phyloP scores from a whole-genome alignment of 2,329 filamentous ascomycete species.

The Talaromyces albobiverticillius region DNA sequence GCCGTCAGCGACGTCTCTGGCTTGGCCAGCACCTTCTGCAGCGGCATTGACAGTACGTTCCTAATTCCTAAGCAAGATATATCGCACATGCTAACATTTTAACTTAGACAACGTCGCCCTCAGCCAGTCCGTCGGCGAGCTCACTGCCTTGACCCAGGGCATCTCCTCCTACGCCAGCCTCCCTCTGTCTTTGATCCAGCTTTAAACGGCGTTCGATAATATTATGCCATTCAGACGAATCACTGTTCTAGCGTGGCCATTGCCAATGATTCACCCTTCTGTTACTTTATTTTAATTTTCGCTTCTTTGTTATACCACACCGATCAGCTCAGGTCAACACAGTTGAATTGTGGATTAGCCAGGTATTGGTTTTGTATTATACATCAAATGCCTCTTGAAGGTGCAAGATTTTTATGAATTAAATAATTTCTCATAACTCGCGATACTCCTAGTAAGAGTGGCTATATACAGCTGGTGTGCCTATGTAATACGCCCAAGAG shows the following conservation, averaged over 20 bases:
- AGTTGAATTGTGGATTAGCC: not conserved
- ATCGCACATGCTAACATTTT: not conserved
- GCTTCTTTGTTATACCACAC: too few species aligned
- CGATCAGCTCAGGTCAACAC: not conserved
- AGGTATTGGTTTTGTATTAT: not conserved
- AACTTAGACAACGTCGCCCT: conserved; percentile 9
- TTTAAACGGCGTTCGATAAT: not conserved
- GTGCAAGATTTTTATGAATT: not conserved
- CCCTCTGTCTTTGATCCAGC: conserved; percentile 11
- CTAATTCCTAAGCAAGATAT: not conserved
- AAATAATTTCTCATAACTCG: too few species aligned
- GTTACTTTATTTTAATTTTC: not conserved
- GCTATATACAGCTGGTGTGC: too few species aligned
- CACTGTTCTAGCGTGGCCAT: not conserved
- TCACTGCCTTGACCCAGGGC: conserved; percentile 13
- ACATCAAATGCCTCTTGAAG: not conserved
- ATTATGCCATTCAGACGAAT: not conserved
- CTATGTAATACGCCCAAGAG: not conserved
- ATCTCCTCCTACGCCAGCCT: conserved; percentile 6
- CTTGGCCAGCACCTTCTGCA: conserved; percentile 14
- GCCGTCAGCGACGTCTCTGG: not conserved
- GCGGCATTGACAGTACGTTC: conserved; percentile 11
- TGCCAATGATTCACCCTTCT: not conserved
- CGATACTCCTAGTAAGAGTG: too few species aligned
- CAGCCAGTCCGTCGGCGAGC: conserved; percentile 6